phyloP scores from a whole-genome alignment of 1,139 yeast species.

The Hansenula sp. region DNA sequence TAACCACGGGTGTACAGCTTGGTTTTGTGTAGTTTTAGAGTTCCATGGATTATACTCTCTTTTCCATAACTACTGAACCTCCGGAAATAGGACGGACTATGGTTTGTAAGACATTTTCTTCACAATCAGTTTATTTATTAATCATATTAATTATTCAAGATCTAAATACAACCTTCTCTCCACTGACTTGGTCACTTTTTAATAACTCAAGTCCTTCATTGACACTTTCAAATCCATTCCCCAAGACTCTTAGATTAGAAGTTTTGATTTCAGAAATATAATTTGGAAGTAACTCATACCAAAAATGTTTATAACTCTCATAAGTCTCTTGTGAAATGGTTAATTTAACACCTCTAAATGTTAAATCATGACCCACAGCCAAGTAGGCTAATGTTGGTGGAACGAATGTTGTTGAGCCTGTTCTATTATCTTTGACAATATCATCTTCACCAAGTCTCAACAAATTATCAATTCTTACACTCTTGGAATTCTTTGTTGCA shows the following conservation, averaged over 20 bases:
- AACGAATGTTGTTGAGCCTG: slow-evolving; percentile 12
- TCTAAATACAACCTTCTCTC: slow-evolving; percentile 32
- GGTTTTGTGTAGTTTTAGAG: no score
- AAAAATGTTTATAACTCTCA: slow-evolving; percentile 17
- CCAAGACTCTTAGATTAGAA: slow-evolving; percentile 30
- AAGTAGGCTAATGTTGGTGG: slow-evolving; percentile 33
- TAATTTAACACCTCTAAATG: slow-evolving; percentile 19
- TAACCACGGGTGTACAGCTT: no score
- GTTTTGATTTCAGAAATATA: slow-evolving; percentile 19
- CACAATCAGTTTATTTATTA: no score
- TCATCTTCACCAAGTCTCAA: slow-evolving; percentile 26
- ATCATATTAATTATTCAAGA: no score
- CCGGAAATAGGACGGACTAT: no score
- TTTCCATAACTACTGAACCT: no score
- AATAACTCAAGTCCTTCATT: slow-evolving; percentile 31
- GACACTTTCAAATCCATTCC: slow-evolving; percentile 30
- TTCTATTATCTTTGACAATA: slow-evolving; percentile 19
- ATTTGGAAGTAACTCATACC: slow-evolving; percentile 16
- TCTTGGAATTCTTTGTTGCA: slow-evolving; percentile 34
- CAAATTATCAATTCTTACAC: slow-evolving; percentile 32
- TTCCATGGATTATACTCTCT: no score
- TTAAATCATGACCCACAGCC: slow-evolving; percentile 29
- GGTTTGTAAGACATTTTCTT: no score
- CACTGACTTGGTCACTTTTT: slow-evolving; percentile 31
- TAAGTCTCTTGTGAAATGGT: slow-evolving; percentile 16